A percentile compares a stretch with the other conserved stretches of the same genome.
Evolutionary conservation across 2,329 filamentous ascomycete species (phyloP).

Genomic region (Elsinoe perseae): DNA sequence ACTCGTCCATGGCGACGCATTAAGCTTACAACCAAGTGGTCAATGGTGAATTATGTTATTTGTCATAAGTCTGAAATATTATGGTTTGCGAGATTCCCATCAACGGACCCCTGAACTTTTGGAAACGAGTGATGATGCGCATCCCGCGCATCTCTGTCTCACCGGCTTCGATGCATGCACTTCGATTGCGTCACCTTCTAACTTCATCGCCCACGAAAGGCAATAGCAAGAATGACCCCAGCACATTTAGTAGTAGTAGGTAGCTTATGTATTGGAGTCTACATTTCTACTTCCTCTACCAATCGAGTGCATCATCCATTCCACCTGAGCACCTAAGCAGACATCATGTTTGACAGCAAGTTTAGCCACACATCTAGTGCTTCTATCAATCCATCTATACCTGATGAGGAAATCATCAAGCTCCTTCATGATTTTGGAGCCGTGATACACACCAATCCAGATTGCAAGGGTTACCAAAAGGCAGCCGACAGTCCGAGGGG

Average conservation of each 20-base stretch:
- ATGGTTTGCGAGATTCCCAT: not conserved
- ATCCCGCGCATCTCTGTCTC: not conserved
- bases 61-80: no score
- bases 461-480: constrained; percentile 25
- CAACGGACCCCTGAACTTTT: not conserved
- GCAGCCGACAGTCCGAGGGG: constrained; percentile 15
- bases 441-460: constrained; percentile 27
- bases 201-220: not conserved
- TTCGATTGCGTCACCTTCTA: constrained; percentile 6
- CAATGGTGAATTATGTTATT: no score
- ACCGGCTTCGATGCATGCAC: not conserved
- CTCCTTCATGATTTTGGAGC: constrained; percentile 30
- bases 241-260: no score
- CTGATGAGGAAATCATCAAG: constrained; percentile 22
- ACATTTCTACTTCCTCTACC: no score
- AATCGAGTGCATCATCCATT: no score
- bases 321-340: not conserved
- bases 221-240: not conserved
- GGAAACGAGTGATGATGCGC: not conserved
- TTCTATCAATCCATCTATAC: constrained; percentile 24
- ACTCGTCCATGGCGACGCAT: no score
- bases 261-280: no score
- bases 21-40: no score
- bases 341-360: constrained; percentile 27
- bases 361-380: constrained; percentile 28